Conservation (phyloP, 2,329 filamentous ascomycete genomes). For the Sporothrix humicola region DNA sequence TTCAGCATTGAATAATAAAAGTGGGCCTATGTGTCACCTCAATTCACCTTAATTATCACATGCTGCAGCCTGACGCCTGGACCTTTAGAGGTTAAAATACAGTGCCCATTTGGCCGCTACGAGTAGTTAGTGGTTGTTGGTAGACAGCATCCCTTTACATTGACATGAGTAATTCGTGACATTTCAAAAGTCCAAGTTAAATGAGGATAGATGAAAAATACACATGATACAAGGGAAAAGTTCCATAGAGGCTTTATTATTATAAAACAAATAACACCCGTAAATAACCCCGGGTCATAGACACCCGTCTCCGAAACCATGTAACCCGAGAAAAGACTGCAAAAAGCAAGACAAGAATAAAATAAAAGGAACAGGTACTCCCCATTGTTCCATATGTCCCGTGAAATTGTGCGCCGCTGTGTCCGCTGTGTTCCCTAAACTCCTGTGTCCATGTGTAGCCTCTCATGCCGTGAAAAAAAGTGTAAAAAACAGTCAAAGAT, state of each 20-base stretch:
- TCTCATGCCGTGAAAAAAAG: neutral
- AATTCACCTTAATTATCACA: slow-evolving; percentile 1
- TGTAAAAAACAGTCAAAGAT: neutral
- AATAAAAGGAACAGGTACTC: neutral
- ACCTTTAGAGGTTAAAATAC: neutral
- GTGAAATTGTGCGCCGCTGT: neutral
- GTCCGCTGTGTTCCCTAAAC: neutral
- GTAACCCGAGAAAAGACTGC: neutral
- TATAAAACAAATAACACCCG: neutral
- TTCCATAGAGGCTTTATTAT: no score
- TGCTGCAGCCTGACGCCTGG: neutral
- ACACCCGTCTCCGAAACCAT: neutral
- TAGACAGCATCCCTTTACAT: no score
- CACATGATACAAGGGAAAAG: neutral
- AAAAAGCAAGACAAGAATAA: neutral
- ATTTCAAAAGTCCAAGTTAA: no score
- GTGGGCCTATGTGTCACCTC: neutral
- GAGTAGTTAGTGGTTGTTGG: neutral
- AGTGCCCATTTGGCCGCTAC: neutral
- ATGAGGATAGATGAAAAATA: neutral
- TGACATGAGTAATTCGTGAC: no score
- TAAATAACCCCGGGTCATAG: neutral
- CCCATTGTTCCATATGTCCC: neutral
- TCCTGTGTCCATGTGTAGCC: neutral
- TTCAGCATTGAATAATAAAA: neutral